These are phyloP conservation scores for Barnettozyma sp. DNA, from an alignment of 805 yeast genomes.

Conservation along the genomic window DNA sequence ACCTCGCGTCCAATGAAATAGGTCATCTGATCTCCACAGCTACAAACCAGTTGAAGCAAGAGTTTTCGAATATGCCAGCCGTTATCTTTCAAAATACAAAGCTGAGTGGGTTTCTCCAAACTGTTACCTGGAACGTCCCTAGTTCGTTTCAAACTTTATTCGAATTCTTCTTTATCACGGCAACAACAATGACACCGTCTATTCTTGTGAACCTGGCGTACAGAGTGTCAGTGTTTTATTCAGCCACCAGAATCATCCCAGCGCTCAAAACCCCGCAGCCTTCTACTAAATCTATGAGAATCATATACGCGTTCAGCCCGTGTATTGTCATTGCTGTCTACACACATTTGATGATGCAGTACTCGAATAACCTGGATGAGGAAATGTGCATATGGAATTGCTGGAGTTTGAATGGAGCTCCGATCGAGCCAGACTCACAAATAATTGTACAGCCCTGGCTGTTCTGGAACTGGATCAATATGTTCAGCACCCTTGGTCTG, in stretches of 20 bases:
- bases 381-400: constrained; percentile 57
- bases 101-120: constrained; percentile 18
- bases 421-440: constrained; percentile 12
- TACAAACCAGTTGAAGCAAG: constrained; percentile 27
- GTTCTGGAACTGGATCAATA: constrained; percentile 96
- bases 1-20: constrained; percentile 40
- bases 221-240: constrained; percentile 78
- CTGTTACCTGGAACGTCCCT: constrained; percentile 21
- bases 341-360: constrained; percentile 85
- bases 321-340: constrained; percentile 92
- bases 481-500: constrained; percentile 69
- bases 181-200: constrained; percentile 62
- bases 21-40: constrained; percentile 32
- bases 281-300: constrained; percentile 32
- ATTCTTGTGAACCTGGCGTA: constrained; percentile 76
- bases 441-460: constrained; percentile 68
- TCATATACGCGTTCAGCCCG: constrained; percentile 85
- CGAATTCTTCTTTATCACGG: constrained; percentile 40
- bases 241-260: constrained; percentile 93
- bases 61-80: constrained; percentile 26
- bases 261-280: constrained; percentile 40
- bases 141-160: constrained; percentile 28
- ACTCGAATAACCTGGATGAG: constrained; percentile 59
- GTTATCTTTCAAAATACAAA: constrained; percentile 21
- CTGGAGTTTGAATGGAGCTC: constrained; percentile 27